Evolutionary conservation across 768 basidiomycete species (phyloP), one percentile per base, ranked within the genome.

Genomic region (Boletus sensibilis): DNA sequence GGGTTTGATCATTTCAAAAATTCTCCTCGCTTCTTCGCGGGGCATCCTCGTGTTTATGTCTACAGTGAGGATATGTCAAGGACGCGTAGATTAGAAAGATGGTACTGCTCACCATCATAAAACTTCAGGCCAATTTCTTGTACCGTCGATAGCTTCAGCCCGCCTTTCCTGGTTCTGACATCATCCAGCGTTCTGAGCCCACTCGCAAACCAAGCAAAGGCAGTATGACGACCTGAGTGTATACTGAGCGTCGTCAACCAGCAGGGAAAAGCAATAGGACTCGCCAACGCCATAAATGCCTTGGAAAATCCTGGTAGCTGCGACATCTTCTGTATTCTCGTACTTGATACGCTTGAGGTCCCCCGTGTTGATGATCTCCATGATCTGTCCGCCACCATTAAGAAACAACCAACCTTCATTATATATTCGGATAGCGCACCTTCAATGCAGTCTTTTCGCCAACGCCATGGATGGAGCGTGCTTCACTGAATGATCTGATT

Each of bases 41-140:
- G 93, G 90, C 80, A 98, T 97, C 21, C 94, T 83, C 49, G 77
- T 71, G 63, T 92, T 92, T 43, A 98, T 86, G 70, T 96, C 94
- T 86, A 59, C 38, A 58, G 51, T n/a, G 37, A 48, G 46, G 29
- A 41, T 27, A 20, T 23, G 2, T 58, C 7, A n/a, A 38, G 5
- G 29, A 23, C n/a, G 8, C 35, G 21, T 0, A 18, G 25, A 5
- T n/a, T 11, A 8, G 2, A 49, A 52, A 34, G 4, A 29, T 21
- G 4, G 31, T 12, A 27, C 5, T 5, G 45, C 77, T 41, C 33
- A 86, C 90, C 89, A 61, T 89, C 82, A 63, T 92, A 91, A 62
- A 79, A 85, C 55, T 75, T 70, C 35, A 92, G 64, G 0, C 89
- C 90, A 51, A 91, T 86, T 64, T 82, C 74, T 69, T 90, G 92